Percentiles rank a stretch among this genome's conserved stretches.
Evolutionary conservation across 129 eudicot species (phyloP).

Genomic region (Dittrichia graveolens): DNA sequence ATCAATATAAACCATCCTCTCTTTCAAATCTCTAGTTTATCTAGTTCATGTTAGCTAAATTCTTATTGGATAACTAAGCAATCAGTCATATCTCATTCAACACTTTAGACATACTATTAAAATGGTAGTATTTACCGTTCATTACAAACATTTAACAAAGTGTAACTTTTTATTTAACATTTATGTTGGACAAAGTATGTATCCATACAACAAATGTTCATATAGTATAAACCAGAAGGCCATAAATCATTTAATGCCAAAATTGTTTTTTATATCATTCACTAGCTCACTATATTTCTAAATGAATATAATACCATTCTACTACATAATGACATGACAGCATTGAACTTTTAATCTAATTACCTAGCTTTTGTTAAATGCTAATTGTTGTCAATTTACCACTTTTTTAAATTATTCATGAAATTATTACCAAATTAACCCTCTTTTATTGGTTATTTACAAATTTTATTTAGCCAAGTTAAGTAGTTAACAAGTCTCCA

Average conservation of each 20-base stretch:
- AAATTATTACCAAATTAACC: not conserved
- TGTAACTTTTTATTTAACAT: not conserved
- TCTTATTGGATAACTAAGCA: not conserved
- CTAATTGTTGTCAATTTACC: not conserved
- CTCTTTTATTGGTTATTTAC: not conserved
- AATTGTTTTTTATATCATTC: not conserved
- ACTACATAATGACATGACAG: conserved; percentile 3
- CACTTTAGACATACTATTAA: not conserved
- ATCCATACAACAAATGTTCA: not conserved
- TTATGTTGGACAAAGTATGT: not conserved
- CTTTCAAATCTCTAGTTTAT: not conserved
- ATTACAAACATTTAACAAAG: not conserved
- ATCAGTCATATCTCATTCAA: conserved; percentile 3
- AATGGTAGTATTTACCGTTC: not conserved
- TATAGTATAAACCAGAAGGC: not conserved
- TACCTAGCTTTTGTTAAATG: conserved; percentile 1
- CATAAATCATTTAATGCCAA: not conserved
- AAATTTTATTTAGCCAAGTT: not conserved
- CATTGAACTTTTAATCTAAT: not conserved
- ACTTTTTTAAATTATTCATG: not conserved
- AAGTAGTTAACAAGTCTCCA: not conserved
- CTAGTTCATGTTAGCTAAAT: not conserved
- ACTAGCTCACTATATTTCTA: not conserved
- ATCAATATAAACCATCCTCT: too few species aligned
- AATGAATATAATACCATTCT: not conserved